Evolutionary conservation across 352 stramenopile species (phyloP), one percentile per base, ranked within the genome.

Genomic region (Globisporangium radiosum): DNA sequence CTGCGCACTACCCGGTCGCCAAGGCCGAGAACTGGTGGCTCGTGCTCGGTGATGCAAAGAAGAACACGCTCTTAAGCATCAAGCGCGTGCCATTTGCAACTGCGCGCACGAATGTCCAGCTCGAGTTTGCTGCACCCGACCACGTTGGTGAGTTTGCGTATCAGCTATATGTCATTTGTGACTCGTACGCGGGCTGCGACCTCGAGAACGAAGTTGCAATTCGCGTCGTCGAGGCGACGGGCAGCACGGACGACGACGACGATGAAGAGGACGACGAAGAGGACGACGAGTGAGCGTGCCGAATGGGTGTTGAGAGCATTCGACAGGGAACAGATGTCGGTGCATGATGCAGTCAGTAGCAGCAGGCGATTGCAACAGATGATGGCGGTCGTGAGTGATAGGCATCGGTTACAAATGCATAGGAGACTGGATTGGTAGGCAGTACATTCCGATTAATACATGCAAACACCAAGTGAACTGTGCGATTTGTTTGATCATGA

Each of bases 21-120:
- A 99, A 99, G 72, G 92, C 83, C 17, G 97, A 99, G 76, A 97
- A 91, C 60, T 99, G 97, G 96, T 99, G 97, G 97, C 72, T 99
- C 42, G 94, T 99, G 39, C 71, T 99, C 25, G 97, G 96, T 42
- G 94, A 99, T 66, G 80, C 87, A 0, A 90, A 90, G 53, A 96
- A 87, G 57, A 99, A 99, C 72, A 85, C 85, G 51, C 73, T 99
- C 45, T 70, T 99, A 55, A 96, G 92, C 57, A 98, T 99, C 75
- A 99, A 99, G 81, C 85, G 96, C 57, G 88, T 99, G 47, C 96
- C 90, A 37, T 87, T 99, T 52, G 74, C 83, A 37, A 84, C 80
- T 57, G 69, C 86, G 51, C 85, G 88, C 33, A 70, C 71, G 7
- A 70, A 69, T 15, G 77, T 98, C n/a, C 77, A 90, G 56, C 70